These are phyloP conservation scores for Volvox reticuliferus DNA, from an alignment of 139 green algal species.

Conservation along the genomic window DNA sequence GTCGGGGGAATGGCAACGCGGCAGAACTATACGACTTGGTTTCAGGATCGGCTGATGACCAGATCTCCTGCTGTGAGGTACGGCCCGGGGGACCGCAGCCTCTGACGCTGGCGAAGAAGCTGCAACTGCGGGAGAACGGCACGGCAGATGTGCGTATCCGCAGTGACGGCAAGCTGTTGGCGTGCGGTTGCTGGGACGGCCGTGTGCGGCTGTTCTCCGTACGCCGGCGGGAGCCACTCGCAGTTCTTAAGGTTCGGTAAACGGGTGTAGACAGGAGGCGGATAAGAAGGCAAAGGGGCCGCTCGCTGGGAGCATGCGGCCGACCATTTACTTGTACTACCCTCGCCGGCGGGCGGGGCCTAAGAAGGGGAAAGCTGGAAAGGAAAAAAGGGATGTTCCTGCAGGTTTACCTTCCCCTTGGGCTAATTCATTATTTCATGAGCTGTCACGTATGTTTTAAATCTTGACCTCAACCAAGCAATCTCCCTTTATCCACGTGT, in stretches of 20 bases:
- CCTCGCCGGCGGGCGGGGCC: no score
- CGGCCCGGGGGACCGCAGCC: background rate
- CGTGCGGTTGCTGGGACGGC: constrained; percentile 73
- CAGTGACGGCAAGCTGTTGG: constrained; percentile 66
- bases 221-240: constrained; percentile 55
- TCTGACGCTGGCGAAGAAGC: background rate
- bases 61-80: background rate
- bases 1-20: no score
- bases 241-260: constrained; percentile 52
- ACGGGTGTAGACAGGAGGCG: background rate
- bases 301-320: no score
- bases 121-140: constrained; percentile 55
- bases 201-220: constrained; percentile 64
- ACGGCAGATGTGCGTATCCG: constrained; percentile 62
- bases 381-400: no score
- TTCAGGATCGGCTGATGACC: constrained; percentile 18
- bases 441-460: no score
- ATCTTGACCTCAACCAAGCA: no score
- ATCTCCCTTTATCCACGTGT: no score
- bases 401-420: no score
- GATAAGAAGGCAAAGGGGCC: background rate
- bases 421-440: no score
- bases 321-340: no score
- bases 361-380: no score
- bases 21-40: constrained; percentile 15